Conservation (phyloP, 2,329 filamentous ascomycete genomes). For the Colletotrichum coccodes region DNA sequence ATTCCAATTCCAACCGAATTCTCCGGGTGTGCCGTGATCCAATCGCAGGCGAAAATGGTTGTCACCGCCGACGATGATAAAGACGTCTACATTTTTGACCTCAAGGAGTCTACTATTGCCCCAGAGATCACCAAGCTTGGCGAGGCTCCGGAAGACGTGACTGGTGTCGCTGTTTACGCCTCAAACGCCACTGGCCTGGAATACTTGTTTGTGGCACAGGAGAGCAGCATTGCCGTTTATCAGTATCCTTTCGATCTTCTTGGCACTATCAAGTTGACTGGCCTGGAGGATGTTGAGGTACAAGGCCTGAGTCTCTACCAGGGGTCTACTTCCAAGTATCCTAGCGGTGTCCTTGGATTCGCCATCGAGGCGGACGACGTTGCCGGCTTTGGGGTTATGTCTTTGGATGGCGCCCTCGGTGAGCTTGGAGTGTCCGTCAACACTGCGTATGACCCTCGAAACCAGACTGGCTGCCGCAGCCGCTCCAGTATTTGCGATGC, state of each 20-base stretch:
- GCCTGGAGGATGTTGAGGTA: conserved; percentile 52
- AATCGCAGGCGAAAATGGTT: conserved; percentile 47
- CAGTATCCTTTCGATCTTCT: conserved; percentile 44
- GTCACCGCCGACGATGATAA: conserved; percentile 51
- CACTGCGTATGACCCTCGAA: conserved; percentile 49
- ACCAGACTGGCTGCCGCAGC: conserved; percentile 35
- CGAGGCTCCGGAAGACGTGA: conserved; percentile 48
- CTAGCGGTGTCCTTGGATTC: conserved; percentile 50
- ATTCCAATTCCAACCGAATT: conserved; percentile 53
- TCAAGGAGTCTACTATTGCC: conserved; percentile 48
- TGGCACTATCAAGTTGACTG: conserved; percentile 49
- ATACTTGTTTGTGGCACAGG: conserved; percentile 53
- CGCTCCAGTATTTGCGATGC: conserved; percentile 43
- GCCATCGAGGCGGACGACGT: conserved; percentile 52
- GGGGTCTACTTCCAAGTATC: conserved; percentile 44
- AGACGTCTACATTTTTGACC: conserved; percentile 49
- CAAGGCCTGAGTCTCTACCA: conserved; percentile 55
- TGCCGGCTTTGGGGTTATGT: conserved; percentile 50
- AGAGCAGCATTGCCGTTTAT: conserved; percentile 51
- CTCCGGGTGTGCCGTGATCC: conserved; percentile 53
- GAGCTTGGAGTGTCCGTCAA: conserved; percentile 46
- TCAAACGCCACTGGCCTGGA: conserved; percentile 41
- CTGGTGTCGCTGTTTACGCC: conserved; percentile 53
- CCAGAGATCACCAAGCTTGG: conserved; percentile 49
- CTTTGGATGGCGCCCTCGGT: conserved; percentile 46